These are phyloP conservation scores for Penicillium salamii DNA, from an alignment of 495 filamentous ascomycete genomes.

Conservation along the genomic window DNA sequence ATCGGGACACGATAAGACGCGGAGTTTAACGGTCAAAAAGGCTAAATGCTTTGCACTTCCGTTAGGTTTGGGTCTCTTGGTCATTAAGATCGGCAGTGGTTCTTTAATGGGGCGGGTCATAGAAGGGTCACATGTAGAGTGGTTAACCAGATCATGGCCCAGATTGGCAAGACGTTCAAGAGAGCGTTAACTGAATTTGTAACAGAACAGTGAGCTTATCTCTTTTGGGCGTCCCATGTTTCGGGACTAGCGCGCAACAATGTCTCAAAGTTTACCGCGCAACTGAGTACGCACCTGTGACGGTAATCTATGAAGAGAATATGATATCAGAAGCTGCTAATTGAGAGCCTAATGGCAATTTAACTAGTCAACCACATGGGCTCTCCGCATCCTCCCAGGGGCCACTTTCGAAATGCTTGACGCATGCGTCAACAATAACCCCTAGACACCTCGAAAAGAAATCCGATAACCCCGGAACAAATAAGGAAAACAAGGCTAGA, in stretches of 20 bases:
- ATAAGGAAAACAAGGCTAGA: no score
- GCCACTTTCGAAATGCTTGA: no score
- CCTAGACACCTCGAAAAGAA: no score
- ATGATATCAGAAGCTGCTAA: background rate
- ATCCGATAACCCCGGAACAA: no score
- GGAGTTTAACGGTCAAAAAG: background rate
- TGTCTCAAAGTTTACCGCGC: background rate
- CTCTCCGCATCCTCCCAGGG: no score
- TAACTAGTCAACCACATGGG: no score
- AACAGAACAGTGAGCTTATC: background rate
- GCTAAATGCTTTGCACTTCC: background rate
- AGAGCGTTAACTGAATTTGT: background rate
- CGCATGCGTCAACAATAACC: no score
- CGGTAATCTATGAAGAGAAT: background rate
- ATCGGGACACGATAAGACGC: background rate
- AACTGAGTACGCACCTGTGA: background rate
- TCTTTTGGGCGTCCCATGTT: background rate
- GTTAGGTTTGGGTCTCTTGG: background rate
- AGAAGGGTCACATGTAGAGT: background rate
- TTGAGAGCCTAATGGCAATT: no score
- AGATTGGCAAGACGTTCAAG: background rate
- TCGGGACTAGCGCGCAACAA: background rate
- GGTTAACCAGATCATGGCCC: background rate
- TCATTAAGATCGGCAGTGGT: constrained; percentile 8
- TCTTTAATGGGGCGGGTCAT: background rate